Base-by-base conservation (phyloP, 495 filamentous ascomycete genomes). In the Pyrenula aspistea region DNA sequence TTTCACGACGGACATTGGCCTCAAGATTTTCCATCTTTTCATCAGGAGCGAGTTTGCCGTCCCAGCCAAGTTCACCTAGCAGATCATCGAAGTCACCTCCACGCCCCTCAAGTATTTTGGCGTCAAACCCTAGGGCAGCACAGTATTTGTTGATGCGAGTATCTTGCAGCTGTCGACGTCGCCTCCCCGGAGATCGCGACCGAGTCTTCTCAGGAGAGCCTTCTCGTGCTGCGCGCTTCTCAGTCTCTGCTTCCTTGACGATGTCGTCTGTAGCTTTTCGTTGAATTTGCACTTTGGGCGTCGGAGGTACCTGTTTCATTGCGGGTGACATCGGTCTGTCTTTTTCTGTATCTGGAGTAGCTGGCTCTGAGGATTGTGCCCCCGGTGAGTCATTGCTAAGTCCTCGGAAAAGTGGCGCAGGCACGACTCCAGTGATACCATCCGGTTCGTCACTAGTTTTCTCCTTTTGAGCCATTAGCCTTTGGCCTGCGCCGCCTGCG, bases 11-110 rank as follows among this genome's bases (percentile, higher is more conserved):
- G 48, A 96, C 75, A 60, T 91, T 89, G 19, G 80, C 77, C 67
- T 93, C 83, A 64, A 97, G 76, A 53, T 89, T 82, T 57, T 95
- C 89, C 57, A 93, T 85, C 55, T 83, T 88, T 53, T 83, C 82
- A 22, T 81, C 73, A 49, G 85, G 77, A 61, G 83, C 80, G 47
- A 87, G 77, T 22, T 85, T 81, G 49, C 86, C 87, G 48, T 87
- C 86, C 92, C 91, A 96, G 20, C 91, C 89, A 64, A 96, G 89
- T 63, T 96, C 89, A 54, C 85, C 83, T 48, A 97, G 75, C 59
- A 87, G 82, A 53, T 81, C 79, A 58, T 93, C 85, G 63, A 97
- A 82, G 51, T 88, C 83, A 22, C 84, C 71, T 11, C 82, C 85
- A 31, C 81, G 78, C 53, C 77, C 84, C 63, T 84, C 85, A 49